Percentiles rank a stretch among this genome's conserved stretches.
Evolutionary conservation across 441 rosid species (phyloP).

Genomic region (Daphne laureola): DNA sequence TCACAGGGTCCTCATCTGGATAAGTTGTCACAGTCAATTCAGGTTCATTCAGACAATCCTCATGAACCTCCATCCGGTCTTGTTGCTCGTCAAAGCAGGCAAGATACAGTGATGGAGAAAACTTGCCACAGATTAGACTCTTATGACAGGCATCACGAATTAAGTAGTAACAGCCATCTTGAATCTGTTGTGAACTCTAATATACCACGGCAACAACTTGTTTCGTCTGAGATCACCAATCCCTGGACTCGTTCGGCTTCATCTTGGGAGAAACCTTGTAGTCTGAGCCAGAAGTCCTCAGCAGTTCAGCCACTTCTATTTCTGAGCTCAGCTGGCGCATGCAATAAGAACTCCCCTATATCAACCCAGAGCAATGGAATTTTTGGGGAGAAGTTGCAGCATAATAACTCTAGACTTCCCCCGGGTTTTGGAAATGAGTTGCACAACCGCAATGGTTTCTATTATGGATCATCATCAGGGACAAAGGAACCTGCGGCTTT

Average conservation of each 20-base stretch:
- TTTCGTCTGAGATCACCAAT: slow-evolving; percentile 36
- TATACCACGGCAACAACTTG: slow-evolving; percentile 30
- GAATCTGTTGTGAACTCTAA: slow-evolving; percentile 43
- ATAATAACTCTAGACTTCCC: slow-evolving; percentile 35
- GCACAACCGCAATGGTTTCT: slow-evolving; percentile 44
- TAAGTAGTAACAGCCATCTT: slow-evolving; percentile 28
- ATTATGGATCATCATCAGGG: slow-evolving; percentile 57
- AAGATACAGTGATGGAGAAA: slow-evolving; percentile 40
- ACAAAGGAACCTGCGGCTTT: slow-evolving; percentile 33
- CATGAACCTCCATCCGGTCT: slow-evolving; percentile 31
- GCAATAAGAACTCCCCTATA: slow-evolving; percentile 35
- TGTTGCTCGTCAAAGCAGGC: slow-evolving; percentile 39
- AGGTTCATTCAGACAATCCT: slow-evolving; percentile 30
- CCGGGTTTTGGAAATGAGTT: slow-evolving; percentile 33
- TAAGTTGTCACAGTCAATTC: slow-evolving; percentile 35
- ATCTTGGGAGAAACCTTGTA: slow-evolving; percentile 45
- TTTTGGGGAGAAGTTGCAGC: slow-evolving; percentile 48
- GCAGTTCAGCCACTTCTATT: slow-evolving; percentile 40
- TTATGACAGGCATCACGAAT: slow-evolving; percentile 36
- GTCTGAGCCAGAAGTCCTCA: slow-evolving; percentile 46
- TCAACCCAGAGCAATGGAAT: slow-evolving; percentile 41
- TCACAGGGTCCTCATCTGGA: slow-evolving; percentile 32
- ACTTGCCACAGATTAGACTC: slow-evolving; percentile 32
- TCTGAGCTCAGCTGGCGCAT: slow-evolving; percentile 42
- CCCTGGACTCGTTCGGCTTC: slow-evolving; percentile 47